A percentile compares a stretch with the other conserved stretches of the same genome.
Conservation (phyloP, 495 filamentous ascomycete genomes). For the Cercophora sp. region DNA sequence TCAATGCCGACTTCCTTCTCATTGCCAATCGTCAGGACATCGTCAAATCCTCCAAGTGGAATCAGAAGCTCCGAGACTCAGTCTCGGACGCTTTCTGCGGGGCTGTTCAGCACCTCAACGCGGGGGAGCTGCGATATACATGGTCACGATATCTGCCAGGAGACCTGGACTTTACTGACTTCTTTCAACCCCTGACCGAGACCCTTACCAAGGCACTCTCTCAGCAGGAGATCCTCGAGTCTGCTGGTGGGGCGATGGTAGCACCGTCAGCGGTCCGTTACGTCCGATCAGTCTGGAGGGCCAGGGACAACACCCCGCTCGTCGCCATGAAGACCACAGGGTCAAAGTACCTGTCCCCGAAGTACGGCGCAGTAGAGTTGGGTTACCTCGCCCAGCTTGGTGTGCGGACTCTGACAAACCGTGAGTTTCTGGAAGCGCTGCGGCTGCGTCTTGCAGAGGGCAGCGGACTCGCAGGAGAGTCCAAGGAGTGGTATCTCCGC, state of each 20-base stretch:
- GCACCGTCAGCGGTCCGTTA: background rate
- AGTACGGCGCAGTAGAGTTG: background rate
- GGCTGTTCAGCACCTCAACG: background rate
- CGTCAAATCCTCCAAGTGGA: background rate
- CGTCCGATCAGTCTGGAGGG: background rate
- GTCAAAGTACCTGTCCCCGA: background rate
- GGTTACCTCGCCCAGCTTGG: background rate
- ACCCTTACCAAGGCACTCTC: background rate
- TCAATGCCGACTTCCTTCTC: background rate
- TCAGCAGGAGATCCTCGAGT: background rate
- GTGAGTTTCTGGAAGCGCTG: background rate
- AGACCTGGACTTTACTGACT: background rate
- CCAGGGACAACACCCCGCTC: background rate
- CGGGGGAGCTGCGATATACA: background rate
- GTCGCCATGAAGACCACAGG: background rate
- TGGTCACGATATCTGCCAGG: background rate
- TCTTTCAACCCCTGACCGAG: background rate
- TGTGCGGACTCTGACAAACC: background rate
- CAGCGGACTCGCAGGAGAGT: too few relatives aligned
- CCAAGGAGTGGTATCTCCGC: too few relatives aligned
- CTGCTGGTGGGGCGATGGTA: background rate
- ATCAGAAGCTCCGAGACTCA: background rate
- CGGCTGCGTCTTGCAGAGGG: too few relatives aligned
- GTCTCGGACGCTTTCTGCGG: background rate
- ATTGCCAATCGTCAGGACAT: background rate